Conservation (phyloP, 495 filamentous ascomycete species). For the Penicillium desertorum region DNA sequence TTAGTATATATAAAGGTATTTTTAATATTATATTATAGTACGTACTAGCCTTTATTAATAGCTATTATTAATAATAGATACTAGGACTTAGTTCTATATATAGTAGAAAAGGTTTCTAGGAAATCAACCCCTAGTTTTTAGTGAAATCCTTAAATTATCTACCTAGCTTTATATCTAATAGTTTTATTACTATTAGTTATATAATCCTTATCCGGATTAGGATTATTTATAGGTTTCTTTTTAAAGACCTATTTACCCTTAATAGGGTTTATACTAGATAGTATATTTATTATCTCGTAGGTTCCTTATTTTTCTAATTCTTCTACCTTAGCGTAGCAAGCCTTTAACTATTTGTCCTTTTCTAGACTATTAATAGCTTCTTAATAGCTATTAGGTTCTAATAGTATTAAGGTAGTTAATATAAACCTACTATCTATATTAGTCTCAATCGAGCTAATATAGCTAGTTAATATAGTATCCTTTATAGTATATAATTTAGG, state of each 20-base stretch:
- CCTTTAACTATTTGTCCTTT: too few species aligned
- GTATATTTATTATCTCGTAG: too few species aligned
- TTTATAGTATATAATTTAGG: not conserved
- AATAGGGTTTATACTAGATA: not conserved
- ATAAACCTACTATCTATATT: too few species aligned
- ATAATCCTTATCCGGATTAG: not conserved
- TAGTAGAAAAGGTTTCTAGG: not conserved
- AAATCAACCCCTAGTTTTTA: not conserved
- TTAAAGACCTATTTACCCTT: not conserved
- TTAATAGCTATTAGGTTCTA: too few species aligned
- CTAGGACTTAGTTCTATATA: not conserved
- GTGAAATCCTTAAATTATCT: not conserved
- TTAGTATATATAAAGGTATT: not conserved
- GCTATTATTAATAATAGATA: not conserved
- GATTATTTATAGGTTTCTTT: not conserved
- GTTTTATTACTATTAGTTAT: not conserved
- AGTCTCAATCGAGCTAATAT: too few species aligned
- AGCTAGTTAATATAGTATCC: not conserved
- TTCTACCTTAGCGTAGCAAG: too few species aligned
- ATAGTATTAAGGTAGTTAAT: too few species aligned
- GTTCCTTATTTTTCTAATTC: too few species aligned
- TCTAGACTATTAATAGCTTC: too few species aligned
- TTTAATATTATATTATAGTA: conserved; percentile 1
- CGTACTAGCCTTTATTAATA: not conserved
- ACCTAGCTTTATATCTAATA: not conserved